A percentile compares a stretch with the other conserved stretches of the same genome.
These are phyloP conservation scores for Scalesia atractyloides DNA, from an alignment of 129 eudicot species.

Conservation along the genomic window DNA sequence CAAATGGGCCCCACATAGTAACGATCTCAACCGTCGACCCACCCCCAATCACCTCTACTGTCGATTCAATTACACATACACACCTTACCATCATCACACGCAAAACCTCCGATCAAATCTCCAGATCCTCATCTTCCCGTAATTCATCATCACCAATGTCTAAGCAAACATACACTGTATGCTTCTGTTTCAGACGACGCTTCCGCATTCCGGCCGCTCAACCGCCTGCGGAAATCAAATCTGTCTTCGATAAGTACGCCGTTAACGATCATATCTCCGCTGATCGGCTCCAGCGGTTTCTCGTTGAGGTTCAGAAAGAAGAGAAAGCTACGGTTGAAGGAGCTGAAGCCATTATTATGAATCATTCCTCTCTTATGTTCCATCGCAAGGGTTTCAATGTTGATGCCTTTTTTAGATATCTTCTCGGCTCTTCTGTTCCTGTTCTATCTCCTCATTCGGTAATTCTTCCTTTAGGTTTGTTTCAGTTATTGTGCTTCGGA, in stretches of 20 bases:
- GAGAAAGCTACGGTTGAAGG: constrained; percentile 49
- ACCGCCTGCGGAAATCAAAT: constrained; percentile 55
- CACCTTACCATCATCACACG: neutral
- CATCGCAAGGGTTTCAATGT: constrained; percentile 59
- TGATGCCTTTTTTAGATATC: constrained; percentile 66
- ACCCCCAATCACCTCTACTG: neutral
- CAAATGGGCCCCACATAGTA: constrained; percentile 21
- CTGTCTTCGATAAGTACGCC: constrained; percentile 49
- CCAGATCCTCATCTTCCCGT: constrained; percentile 16
- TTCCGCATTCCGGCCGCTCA: constrained; percentile 54
- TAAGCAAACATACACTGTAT: constrained; percentile 68
- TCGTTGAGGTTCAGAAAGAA: constrained; percentile 64
- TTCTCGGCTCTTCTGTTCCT: constrained; percentile 56
- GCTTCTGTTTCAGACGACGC: constrained; percentile 71
- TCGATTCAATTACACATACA: neutral
- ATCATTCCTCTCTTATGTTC: constrained; percentile 43
- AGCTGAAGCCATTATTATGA: constrained; percentile 60
- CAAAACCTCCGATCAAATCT: constrained; percentile 13
- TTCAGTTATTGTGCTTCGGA: neutral
- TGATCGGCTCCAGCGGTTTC: constrained; percentile 49
- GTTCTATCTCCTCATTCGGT: constrained; percentile 60
- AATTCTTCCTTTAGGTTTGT: constrained; percentile 8
- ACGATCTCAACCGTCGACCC: constrained; percentile 26
- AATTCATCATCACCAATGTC: constrained; percentile 29
- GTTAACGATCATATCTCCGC: constrained; percentile 57